A percentile compares a stretch with the other conserved stretches of the same genome.
Evolutionary conservation across 148 eudicot genomes (phyloP).

Genomic region (Vaccinium corymbosum): DNA sequence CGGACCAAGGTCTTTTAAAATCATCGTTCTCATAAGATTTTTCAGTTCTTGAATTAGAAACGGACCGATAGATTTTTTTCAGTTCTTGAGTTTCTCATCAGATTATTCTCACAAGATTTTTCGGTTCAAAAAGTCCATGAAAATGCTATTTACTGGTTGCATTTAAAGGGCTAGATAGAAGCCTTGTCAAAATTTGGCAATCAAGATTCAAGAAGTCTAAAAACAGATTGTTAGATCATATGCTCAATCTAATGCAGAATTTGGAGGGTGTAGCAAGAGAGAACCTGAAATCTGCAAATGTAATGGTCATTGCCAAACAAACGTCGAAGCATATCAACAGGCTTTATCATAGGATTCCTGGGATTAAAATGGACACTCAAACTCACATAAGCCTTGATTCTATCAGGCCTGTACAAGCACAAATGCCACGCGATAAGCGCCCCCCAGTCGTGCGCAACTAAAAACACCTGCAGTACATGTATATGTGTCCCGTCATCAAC

Average conservation of each 20-base stretch:
- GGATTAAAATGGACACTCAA: conserved; percentile 15
- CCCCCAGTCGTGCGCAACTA: conserved; percentile 17
- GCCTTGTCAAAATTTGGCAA: too few species aligned
- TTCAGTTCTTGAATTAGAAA: too few species aligned
- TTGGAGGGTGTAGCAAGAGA: neutral
- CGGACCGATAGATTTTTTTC: too few species aligned
- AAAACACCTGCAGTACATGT: neutral
- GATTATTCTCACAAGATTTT: too few species aligned
- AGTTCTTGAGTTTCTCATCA: too few species aligned
- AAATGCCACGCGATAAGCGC: conserved; percentile 14
- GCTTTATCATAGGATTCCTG: neutral
- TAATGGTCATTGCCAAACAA: conserved; percentile 19
- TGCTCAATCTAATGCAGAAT: neutral
- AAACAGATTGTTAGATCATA: too few species aligned
- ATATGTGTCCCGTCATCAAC: neutral
- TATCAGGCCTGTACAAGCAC: conserved; percentile 20
- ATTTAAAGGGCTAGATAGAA: too few species aligned
- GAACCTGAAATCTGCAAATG: conserved; percentile 18
- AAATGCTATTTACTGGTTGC: too few species aligned
- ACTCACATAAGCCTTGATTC: conserved; percentile 17
- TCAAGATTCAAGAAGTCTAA: too few species aligned
- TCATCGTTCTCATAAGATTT: too few species aligned
- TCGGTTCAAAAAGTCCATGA: too few species aligned
- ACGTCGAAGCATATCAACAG: neutral
- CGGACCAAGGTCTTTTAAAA: too few species aligned